Evolutionary conservation across 306 rosid species (phyloP).

Genomic region (Castanopsis chinensis): DNA sequence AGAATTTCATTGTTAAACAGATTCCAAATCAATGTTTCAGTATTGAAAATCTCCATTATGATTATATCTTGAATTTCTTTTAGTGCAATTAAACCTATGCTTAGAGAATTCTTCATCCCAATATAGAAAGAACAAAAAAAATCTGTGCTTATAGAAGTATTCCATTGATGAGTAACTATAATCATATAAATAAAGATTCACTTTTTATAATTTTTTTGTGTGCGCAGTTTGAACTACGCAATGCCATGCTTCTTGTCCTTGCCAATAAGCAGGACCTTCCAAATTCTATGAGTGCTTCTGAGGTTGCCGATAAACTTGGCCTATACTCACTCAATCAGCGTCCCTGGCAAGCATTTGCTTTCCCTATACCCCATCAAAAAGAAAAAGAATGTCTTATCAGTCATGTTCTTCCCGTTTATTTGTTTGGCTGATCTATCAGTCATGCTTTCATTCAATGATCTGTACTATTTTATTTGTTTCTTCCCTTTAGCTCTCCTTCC

Average conservation of each 20-base stretch:
- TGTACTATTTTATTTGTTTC: too few species aligned
- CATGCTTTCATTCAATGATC: too few species aligned
- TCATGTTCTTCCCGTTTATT: background rate
- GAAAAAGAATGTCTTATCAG: background rate
- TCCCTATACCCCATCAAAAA: background rate
- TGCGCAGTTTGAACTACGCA: conserved; percentile 21
- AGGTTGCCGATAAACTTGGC: conserved; percentile 43
- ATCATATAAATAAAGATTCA: background rate
- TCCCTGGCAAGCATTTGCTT: conserved; percentile 29
- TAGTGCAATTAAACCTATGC: too few species aligned
- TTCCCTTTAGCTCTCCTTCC: too few species aligned
- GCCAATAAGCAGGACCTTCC: conserved; percentile 56
- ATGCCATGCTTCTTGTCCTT: conserved; percentile 36
- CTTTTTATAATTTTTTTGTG: background rate
- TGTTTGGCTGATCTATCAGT: too few species aligned
- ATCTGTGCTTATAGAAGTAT: too few species aligned
- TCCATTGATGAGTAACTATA: background rate
- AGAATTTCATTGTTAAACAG: too few species aligned
- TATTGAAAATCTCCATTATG: too few species aligned
- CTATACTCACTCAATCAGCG: conserved; percentile 34
- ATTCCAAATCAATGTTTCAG: too few species aligned
- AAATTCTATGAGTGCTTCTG: conserved; percentile 33
- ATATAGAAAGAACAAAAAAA: too few species aligned
- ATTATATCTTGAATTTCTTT: too few species aligned
- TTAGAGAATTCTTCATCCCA: too few species aligned